phyloP scores from a whole-genome alignment of 805 yeast genomes.

The Barnettozyma sp. region DNA sequence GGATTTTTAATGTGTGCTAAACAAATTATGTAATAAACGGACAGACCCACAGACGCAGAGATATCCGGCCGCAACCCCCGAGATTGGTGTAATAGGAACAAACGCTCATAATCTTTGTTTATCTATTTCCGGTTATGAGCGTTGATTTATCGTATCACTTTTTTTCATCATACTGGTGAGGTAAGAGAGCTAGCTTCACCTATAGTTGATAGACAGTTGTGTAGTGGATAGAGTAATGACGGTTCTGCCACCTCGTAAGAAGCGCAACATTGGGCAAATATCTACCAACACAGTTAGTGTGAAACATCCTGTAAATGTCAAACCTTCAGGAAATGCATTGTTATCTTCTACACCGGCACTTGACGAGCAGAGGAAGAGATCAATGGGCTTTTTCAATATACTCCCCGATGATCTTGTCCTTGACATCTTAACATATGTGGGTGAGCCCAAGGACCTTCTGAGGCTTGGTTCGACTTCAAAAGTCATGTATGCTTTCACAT shows the following conservation, averaged over 20 bases:
- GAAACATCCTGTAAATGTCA: slow-evolving; percentile 66
- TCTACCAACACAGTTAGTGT: slow-evolving; percentile 28
- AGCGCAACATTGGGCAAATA: slow-evolving; percentile 19
- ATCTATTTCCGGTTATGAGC: neutral
- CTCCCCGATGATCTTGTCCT: slow-evolving; percentile 62
- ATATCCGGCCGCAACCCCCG: too few relatives aligned
- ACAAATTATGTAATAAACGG: too few relatives aligned
- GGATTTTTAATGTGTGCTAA: slow-evolving; percentile 6
- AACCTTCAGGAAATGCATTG: slow-evolving; percentile 66
- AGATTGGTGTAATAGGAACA: too few relatives aligned
- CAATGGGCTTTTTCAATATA: slow-evolving; percentile 46
- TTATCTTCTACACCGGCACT: slow-evolving; percentile 25
- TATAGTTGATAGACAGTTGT: too few relatives aligned
- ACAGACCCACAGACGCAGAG: too few relatives aligned
- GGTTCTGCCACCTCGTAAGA: slow-evolving; percentile 17
- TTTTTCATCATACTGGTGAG: too few relatives aligned
- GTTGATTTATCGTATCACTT: neutral
- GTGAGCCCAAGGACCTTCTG: slow-evolving; percentile 40
- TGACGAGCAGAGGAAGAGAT: slow-evolving; percentile 16
- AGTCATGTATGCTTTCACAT: slow-evolving; percentile 61
- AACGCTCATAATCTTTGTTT: slow-evolving; percentile 1
- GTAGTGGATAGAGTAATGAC: too few relatives aligned
- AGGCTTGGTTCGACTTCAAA: slow-evolving; percentile 55
- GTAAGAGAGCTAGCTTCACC: too few relatives aligned
- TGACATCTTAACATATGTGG: slow-evolving; percentile 43